A percentile compares a stretch with the other conserved stretches of the same genome.
These are phyloP conservation scores for Colletotrichum zoysiae DNA, from an alignment of 2,329 filamentous ascomycete species.

Conservation along the genomic window DNA sequence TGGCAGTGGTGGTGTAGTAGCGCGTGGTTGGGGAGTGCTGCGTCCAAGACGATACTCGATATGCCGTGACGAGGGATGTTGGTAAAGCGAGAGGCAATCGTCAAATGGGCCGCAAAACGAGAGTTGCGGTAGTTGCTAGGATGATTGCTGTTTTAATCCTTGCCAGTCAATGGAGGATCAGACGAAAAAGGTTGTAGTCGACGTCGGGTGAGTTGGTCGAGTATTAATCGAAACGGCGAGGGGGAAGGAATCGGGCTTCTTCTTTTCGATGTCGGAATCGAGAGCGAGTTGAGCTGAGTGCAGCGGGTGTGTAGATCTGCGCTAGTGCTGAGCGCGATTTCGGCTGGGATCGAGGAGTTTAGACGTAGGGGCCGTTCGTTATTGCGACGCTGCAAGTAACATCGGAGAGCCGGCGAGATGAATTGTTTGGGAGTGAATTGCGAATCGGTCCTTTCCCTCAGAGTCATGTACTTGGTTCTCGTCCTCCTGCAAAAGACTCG, in stretches of 20 bases:
- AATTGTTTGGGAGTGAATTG: not conserved
- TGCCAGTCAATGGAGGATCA: conserved; percentile 36
- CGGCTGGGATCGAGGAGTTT: conserved; percentile 3
- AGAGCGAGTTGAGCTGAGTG: conserved; percentile 14
- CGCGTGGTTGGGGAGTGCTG: conserved; percentile 28
- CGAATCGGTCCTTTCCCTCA: conserved; percentile 2
- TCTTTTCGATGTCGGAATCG: conserved; percentile 22
- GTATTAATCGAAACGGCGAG: conserved; percentile 17
- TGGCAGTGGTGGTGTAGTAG: conserved; percentile 13
- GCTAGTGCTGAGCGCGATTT: conserved; percentile 3
- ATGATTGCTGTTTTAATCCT: conserved; percentile 28
- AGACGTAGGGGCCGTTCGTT: conserved; percentile 35
- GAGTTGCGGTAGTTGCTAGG: conserved; percentile 49
- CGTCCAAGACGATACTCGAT: conserved; percentile 46
- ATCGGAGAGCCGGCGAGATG: conserved; percentile 14
- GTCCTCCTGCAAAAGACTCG: conserved; percentile 4
- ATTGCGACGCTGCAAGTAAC: conserved; percentile 39
- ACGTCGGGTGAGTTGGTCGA: conserved; percentile 14
- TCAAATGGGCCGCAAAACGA: conserved; percentile 47
- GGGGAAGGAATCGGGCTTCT: not conserved
- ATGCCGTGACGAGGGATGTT: conserved; percentile 43
- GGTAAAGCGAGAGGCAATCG: conserved; percentile 41
- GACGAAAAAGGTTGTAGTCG: not conserved
- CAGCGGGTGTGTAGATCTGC: conserved; percentile 9
- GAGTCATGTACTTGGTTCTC: not conserved